Evolutionary conservation across 2,329 filamentous ascomycete species (phyloP), one percentile per base, ranked within the genome.

Genomic region (Xylaria sp.): DNA sequence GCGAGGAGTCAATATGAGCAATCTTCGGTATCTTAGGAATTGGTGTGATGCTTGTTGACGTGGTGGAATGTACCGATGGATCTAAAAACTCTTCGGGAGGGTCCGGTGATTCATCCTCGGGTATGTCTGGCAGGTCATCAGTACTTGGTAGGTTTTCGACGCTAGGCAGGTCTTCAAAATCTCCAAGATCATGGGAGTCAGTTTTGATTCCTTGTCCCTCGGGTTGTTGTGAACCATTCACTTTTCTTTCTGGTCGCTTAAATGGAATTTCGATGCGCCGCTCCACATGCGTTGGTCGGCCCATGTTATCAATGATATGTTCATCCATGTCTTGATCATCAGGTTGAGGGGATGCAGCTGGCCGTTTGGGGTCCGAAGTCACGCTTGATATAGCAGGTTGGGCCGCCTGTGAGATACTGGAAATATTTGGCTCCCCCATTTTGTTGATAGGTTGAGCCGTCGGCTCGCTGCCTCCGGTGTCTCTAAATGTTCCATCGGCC

Each of bases 11-110:
- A 27, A 85, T 75, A 10, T 80, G 79, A 1, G 78, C 73, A 63
- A 84, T 81, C 62, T 79, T 81, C 15, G 81, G 80, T 50, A 83
- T 81, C 45, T 77, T 78, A 2, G 78, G 77, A 55, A 82, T 82
- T 1, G 81, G 80, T 5, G 78, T 72, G n/a, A 82, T 77, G 67
- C 79, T 79, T 38, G 80, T 76, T 4, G 79, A 77, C 4, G 78
- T 77, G n/a, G 74, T 72, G 38, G 72, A 73, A 58, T 78, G 77
- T 7, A 76, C 70, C 1, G 72, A 73, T 9, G 76, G 76, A 33
- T 78, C 76, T n/a, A 78, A 60, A 15, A 76, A 55, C 63, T 78
- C 76, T 64, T 78, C 76, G 9, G 76, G 77, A 1, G 77, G 77
- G 31, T 78, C 76, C 64, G 75, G 68, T 7, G 72, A 69, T 6